Conservation (phyloP, 495 filamentous ascomycete species). For the Penicillium lividum region DNA sequence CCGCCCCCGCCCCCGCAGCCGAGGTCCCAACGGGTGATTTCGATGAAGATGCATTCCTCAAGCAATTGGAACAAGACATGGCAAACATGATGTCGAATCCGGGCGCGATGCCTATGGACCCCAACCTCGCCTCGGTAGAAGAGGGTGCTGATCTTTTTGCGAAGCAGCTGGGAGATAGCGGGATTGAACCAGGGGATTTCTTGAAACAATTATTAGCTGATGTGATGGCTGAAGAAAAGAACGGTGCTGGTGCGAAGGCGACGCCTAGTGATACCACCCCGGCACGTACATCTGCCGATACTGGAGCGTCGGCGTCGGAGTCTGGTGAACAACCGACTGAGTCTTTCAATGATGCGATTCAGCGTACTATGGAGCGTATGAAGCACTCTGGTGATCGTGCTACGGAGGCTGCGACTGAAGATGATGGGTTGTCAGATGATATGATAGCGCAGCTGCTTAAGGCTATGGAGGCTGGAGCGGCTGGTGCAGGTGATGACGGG, state of each 20-base stretch:
- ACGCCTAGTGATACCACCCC: conserved; percentile 7
- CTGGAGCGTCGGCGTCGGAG: conserved; percentile 22
- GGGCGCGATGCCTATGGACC: conserved; percentile 19
- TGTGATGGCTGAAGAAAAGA: conserved; percentile 73
- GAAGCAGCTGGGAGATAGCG: conserved; percentile 77
- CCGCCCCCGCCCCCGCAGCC: conserved; percentile 14
- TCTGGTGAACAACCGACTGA: conserved; percentile 39
- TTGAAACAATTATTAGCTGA: conserved; percentile 77
- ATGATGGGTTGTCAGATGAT: conserved; percentile 70
- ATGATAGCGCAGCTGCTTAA: conserved; percentile 84
- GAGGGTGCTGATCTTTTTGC: conserved; percentile 59
- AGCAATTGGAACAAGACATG: conserved; percentile 85
- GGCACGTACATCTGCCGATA: conserved; percentile 15
- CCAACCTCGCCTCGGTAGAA: conserved; percentile 29
- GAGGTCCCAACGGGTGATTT: conserved; percentile 16
- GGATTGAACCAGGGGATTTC: conserved; percentile 71
- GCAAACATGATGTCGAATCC: conserved; percentile 65
- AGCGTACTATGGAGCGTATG: conserved; percentile 91
- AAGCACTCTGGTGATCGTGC: conserved; percentile 80
- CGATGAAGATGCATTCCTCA: conserved; percentile 68
- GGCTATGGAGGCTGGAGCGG: conserved; percentile 63
- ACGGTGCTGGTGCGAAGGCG: not conserved
- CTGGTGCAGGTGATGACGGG: conserved; percentile 67
- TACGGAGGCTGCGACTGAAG: conserved; percentile 64
- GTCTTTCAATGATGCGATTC: conserved; percentile 87